phyloP scores from a whole-genome alignment of 495 filamentous ascomycete species.

The Amphirosellinia nigrospora region DNA sequence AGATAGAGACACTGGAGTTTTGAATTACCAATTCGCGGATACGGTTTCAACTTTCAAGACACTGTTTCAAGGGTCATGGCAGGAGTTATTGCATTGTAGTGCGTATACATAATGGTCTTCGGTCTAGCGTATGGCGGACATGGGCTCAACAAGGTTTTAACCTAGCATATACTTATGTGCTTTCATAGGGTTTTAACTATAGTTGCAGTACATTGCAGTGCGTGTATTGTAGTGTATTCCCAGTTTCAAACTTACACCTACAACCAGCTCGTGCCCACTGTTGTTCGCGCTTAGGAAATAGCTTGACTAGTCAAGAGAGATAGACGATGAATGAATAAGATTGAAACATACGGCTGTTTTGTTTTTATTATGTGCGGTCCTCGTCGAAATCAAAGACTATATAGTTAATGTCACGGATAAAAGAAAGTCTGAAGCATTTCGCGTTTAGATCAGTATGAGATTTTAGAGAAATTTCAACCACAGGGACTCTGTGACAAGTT shows the following conservation, averaged over 20 bases:
- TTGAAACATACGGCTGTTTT: background rate
- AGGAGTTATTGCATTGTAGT: conserved; percentile 6
- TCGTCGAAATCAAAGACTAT: background rate
- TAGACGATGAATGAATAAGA: background rate
- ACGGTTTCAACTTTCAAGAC: background rate
- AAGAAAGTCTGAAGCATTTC: background rate
- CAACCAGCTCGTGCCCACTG: background rate
- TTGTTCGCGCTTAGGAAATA: conserved; percentile 2
- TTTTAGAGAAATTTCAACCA: background rate
- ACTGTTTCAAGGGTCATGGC: background rate
- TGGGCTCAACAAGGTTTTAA: background rate
- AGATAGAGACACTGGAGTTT: conserved; percentile 19
- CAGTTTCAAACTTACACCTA: background rate
- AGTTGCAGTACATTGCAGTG: conserved; percentile 14
- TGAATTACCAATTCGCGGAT: conserved; percentile 1
- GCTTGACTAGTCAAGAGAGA: background rate
- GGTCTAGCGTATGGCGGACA: background rate
- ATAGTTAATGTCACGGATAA: background rate
- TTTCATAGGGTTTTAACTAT: background rate
- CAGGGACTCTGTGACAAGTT: background rate
- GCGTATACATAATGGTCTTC: conserved; percentile 2
- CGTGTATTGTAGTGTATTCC: conserved; percentile 14
- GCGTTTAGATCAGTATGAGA: background rate
- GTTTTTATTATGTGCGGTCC: background rate
- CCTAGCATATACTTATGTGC: background rate